These are phyloP conservation scores for Chlorella sp. DNA, from an alignment of 139 green algal genomes.

Conservation along the genomic window DNA sequence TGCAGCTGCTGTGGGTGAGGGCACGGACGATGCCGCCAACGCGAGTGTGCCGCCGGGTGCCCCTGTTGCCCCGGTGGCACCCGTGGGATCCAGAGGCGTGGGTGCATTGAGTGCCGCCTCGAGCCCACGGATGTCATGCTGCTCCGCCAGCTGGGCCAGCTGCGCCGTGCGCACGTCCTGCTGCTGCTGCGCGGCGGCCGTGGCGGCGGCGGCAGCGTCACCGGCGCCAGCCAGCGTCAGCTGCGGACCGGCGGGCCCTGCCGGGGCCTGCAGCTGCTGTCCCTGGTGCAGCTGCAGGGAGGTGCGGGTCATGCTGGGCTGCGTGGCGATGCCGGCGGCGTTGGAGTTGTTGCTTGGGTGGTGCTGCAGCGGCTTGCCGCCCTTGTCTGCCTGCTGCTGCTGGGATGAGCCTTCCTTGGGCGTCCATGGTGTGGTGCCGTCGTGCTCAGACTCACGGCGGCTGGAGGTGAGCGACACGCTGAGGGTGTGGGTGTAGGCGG, in stretches of 20 bases:
- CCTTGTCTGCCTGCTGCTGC: background rate
- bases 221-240: too few species aligned
- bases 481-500: conserved; percentile 27
- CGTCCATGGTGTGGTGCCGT: background rate
- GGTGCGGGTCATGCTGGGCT: background rate
- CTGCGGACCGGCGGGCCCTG: too few species aligned
- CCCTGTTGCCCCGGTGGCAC: background rate
- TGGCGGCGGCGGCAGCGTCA: too few species aligned
- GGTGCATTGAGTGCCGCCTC: conserved; percentile 31
- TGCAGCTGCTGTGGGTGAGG: background rate
- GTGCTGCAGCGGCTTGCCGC: background rate
- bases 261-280: too few species aligned
- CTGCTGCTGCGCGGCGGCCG: conserved; percentile 10
- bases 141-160: conserved; percentile 73
- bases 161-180: conserved; percentile 32
- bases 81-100: background rate
- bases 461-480: conserved; percentile 10
- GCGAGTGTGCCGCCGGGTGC: background rate
- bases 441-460: conserved; percentile 2
- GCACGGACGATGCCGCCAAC: background rate
- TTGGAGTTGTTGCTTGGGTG: background rate
- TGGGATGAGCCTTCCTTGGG: background rate
- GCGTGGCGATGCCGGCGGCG: background rate
- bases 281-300: too few species aligned
- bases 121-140: conserved; percentile 50